Percentiles rank a stretch among this genome's conserved stretches.
Evolutionary conservation across 129 eudicot genomes (phyloP).

Genomic region (Oenanthe sinensis): DNA sequence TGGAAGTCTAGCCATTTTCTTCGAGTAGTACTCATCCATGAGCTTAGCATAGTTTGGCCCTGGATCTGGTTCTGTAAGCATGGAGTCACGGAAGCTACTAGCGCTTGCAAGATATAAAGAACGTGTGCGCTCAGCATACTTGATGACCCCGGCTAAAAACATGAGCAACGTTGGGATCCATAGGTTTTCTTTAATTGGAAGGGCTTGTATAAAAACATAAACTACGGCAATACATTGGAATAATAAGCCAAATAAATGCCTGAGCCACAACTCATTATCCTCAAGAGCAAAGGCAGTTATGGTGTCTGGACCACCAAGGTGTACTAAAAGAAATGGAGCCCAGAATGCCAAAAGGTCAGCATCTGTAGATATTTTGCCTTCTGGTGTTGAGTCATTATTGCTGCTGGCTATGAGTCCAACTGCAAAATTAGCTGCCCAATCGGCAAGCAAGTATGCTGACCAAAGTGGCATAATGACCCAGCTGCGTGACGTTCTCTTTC

Average conservation of each 20-base stretch:
- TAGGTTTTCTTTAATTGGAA: not conserved
- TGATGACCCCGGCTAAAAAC: conserved; percentile 9
- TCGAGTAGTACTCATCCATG: conserved; percentile 21
- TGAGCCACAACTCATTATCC: conserved; percentile 35
- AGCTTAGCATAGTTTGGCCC: conserved; percentile 49
- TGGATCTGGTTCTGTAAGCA: conserved; percentile 39
- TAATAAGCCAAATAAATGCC: conserved; percentile 41
- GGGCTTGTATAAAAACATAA: conserved; percentile 1
- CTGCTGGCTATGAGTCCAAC: conserved; percentile 28
- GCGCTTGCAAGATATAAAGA: conserved; percentile 48
- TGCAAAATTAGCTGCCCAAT: conserved; percentile 36
- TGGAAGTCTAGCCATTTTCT: conserved; percentile 35
- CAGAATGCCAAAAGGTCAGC: conserved; percentile 52
- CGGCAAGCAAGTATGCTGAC: conserved; percentile 53
- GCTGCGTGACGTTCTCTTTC: conserved; percentile 8
- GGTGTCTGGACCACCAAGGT: conserved; percentile 67
- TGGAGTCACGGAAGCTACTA: conserved; percentile 36
- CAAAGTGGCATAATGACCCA: conserved; percentile 37
- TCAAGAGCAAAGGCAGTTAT: conserved; percentile 22
- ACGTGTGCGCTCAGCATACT: conserved; percentile 25
- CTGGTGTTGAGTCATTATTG: not conserved
- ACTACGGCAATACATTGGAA: conserved; percentile 20
- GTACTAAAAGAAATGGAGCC: conserved; percentile 56
- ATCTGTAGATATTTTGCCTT: not conserved
- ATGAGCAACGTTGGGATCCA: conserved; percentile 7